These are phyloP conservation scores for Colletotrichum tropicale DNA, from an alignment of 2,329 filamentous ascomycete genomes.

Conservation along the genomic window DNA sequence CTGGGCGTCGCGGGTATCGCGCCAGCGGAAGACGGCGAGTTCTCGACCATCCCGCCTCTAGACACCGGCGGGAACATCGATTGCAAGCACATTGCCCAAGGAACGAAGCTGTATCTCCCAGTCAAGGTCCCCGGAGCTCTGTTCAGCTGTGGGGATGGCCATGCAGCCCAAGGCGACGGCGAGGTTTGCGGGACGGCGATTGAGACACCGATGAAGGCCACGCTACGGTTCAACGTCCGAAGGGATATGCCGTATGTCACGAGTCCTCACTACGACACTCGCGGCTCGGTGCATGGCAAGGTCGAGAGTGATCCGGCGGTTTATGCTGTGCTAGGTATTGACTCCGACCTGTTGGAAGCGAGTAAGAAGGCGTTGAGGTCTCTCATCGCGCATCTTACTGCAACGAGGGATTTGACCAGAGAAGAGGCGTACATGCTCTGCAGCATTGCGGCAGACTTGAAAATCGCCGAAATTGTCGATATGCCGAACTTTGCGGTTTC, in stretches of 20 bases:
- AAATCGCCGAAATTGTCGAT: conserved; percentile 57
- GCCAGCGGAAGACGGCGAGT: conserved; percentile 45
- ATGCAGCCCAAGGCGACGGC: conserved; percentile 59
- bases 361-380: conserved; percentile 50
- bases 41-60: conserved; percentile 55
- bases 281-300: not conserved
- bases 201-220: conserved; percentile 56
- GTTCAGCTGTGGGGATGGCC: conserved; percentile 59
- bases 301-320: conserved; percentile 26
- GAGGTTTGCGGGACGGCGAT: conserved; percentile 62
- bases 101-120: conserved; percentile 52
- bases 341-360: conserved; percentile 51
- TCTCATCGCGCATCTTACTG: conserved; percentile 53
- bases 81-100: conserved; percentile 51
- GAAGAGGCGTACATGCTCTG: conserved; percentile 57
- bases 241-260: conserved; percentile 50
- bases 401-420: conserved; percentile 47
- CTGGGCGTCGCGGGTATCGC: conserved; percentile 58
- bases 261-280: conserved; percentile 51
- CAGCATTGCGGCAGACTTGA: conserved; percentile 53
- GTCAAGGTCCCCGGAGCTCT: conserved; percentile 53
- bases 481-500: conserved; percentile 58
- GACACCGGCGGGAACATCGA: conserved; percentile 60
- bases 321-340: conserved; percentile 53
- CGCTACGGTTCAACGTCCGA: conserved; percentile 50